Base-by-base conservation (phyloP, 2,329 filamentous ascomycete species). In the Epichloe uncinata region DNA sequence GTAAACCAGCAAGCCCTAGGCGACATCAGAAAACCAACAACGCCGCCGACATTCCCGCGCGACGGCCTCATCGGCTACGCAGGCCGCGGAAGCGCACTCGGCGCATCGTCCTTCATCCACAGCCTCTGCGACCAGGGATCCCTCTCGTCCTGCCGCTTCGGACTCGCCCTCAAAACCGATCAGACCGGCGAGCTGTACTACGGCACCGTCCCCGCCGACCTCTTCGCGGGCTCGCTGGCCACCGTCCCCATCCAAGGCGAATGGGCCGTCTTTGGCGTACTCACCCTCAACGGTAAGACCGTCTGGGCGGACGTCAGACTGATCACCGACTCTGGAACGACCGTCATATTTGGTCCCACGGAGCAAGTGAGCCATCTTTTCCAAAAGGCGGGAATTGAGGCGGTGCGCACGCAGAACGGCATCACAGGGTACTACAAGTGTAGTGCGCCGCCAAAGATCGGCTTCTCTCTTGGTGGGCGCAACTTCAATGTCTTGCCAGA, bases 31-130 rank as follows among this genome's bases (percentile, higher is more conserved):
- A n/a, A n/a, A 18, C 18, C 18, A 18, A 2, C 18, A 18, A 4
- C 16, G 16, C 49, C 52, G 4, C 34, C 54, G 2, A 51, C 53
- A 2, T 57, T 55, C 20, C 55, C 55, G 34, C 52, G 47, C 37
- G 55, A 57, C 18, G 56, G 56, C 36, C 49, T 56, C 36, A 54
- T 56, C 42, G 56, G 56, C 18, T 57, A 52, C 47, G 54, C 49
- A 33, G 52, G 50, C 42, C 12, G 30, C 20, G 20, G 48, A 36
- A 50, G 46, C 18, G 42, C 52, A 7, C 53, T 55, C 16, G 22
- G 22, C 9, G 26, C 42, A 12, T 42, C 51, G 0, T 51, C 56
- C 8, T 58, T 57, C 41, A 44, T 58, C 42, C 34, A 50, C 42
- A 54, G 47, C 43, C 52, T 58, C 44, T 58, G 56, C 50, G 47